Evolutionary conservation across 1,284 basidiomycete genomes (phyloP).

Genomic region (Leccinum subatratum): DNA sequence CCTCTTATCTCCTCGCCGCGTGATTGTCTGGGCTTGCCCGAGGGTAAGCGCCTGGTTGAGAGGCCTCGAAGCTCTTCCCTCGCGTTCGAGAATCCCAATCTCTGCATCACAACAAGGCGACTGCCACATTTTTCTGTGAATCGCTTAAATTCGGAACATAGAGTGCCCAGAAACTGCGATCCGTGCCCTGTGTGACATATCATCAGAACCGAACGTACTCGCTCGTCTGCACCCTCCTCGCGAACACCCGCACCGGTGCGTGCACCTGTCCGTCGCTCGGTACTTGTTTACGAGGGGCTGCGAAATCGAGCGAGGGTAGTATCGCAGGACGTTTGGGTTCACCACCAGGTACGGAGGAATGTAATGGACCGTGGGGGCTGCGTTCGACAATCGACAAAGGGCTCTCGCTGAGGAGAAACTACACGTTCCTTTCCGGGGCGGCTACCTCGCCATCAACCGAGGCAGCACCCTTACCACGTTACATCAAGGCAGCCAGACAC

Average conservation of each 20-base stretch:
- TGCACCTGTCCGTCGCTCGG: too few relatives aligned
- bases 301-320: too few relatives aligned
- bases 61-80: conserved; percentile 32
- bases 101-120: conserved; percentile 41
- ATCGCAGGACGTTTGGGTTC: too few relatives aligned
- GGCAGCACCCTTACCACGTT: too few relatives aligned
- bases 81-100: conserved; percentile 38
- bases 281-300: too few relatives aligned
- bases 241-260: conserved; percentile 61
- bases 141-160: conserved; percentile 27
- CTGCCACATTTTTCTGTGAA: conserved; percentile 20
- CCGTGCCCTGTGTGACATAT: conserved; percentile 57
- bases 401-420: too few relatives aligned
- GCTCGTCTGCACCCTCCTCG: conserved; percentile 25
- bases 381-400: too few relatives aligned
- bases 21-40: conserved; percentile 45
- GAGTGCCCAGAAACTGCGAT: conserved; percentile 49
- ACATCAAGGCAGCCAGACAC: too few relatives aligned
- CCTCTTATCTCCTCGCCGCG: conserved; percentile 44
- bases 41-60: conserved; percentile 46
- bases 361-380: too few relatives aligned
- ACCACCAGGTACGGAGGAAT: too few relatives aligned
- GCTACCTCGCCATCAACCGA: too few relatives aligned
- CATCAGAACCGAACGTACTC: background rate
- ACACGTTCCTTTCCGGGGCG: too few relatives aligned